These are phyloP conservation scores for Seiridium cupressi DNA, from an alignment of 2,329 filamentous ascomycete genomes.

Conservation along the genomic window DNA sequence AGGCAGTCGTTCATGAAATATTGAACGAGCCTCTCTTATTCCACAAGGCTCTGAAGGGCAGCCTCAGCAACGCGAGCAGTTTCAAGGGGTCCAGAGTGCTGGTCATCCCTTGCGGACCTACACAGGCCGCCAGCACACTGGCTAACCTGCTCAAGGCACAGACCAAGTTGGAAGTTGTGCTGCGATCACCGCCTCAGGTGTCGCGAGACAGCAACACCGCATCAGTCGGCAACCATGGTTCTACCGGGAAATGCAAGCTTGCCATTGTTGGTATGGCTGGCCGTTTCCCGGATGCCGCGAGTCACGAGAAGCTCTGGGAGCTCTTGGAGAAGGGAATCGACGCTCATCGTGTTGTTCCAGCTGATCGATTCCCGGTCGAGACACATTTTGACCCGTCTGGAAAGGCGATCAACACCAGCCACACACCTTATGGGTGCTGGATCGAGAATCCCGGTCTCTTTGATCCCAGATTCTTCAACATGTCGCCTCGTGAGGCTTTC, in stretches of 20 bases:
- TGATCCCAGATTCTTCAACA: constrained; percentile 84
- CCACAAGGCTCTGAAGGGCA: constrained; percentile 45
- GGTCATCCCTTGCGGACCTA: constrained; percentile 49
- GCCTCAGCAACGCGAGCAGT: constrained; percentile 38
- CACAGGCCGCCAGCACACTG: constrained; percentile 45
- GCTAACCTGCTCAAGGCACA: constrained; percentile 39
- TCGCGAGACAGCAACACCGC: constrained; percentile 30
- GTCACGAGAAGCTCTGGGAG: constrained; percentile 72
- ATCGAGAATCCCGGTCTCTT: constrained; percentile 75
- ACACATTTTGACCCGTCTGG: constrained; percentile 70
- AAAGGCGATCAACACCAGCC: constrained; percentile 72
- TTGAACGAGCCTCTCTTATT: constrained; percentile 49
- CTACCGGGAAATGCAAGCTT: constrained; percentile 61
- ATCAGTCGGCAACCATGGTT: constrained; percentile 45
- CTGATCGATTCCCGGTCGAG: constrained; percentile 71
- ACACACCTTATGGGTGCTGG: constrained; percentile 74
- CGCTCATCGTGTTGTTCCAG: constrained; percentile 65
- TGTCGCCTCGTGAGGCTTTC: constrained; percentile 77
- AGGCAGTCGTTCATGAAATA: constrained; percentile 44
- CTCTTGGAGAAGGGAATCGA: constrained; percentile 72
- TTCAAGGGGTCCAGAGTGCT: constrained; percentile 39
- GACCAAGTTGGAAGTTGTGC: constrained; percentile 40
- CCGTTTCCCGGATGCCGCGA: constrained; percentile 72
- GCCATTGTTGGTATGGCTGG: constrained; percentile 84
- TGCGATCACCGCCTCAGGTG: constrained; percentile 35